A percentile compares a stretch with the other conserved stretches of the same genome.
Evolutionary conservation across 345 rosid species (phyloP).

Genomic region (Moricandia arvensis): DNA sequence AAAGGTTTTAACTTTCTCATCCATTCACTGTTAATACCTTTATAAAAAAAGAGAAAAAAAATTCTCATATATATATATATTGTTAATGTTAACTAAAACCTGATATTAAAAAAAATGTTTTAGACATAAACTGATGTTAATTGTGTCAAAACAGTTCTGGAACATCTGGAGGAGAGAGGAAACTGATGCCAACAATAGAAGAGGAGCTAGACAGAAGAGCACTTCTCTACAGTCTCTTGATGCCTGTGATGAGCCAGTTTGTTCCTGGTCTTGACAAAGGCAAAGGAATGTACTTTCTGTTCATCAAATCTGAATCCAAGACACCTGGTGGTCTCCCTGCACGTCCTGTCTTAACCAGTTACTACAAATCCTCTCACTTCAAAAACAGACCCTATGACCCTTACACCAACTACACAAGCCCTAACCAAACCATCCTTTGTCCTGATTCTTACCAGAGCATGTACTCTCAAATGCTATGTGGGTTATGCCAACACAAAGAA

Average conservation of each 20-base stretch:
- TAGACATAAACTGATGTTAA: too few relatives aligned
- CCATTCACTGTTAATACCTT: conserved; percentile 37
- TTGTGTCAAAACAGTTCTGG: conserved; percentile 70
- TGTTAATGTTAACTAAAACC: too few relatives aligned
- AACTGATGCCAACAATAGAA: conserved; percentile 75
- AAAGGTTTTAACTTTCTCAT: conserved; percentile 21
- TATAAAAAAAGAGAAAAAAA: not conserved
- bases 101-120: too few relatives aligned
- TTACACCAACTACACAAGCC: conserved; percentile 78
- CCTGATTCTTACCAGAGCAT: conserved; percentile 76
- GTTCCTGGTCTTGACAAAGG: conserved; percentile 70
- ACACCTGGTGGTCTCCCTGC: conserved; percentile 71
- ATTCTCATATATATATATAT: too few relatives aligned
- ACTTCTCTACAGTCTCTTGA: conserved; percentile 61
- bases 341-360: conserved; percentile 73
- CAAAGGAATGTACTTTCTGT: conserved; percentile 76
- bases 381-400: conserved; percentile 64
- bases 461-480: conserved; percentile 80
- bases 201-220: conserved; percentile 68
- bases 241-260: conserved; percentile 75
- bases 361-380: conserved; percentile 70
- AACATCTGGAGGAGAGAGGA: conserved; percentile 85
- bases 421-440: conserved; percentile 73
- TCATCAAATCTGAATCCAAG: conserved; percentile 69
- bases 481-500: conserved; percentile 60